phyloP scores from a whole-genome alignment of 108 stramenopile species.

The Nitzschia sp. region DNA sequence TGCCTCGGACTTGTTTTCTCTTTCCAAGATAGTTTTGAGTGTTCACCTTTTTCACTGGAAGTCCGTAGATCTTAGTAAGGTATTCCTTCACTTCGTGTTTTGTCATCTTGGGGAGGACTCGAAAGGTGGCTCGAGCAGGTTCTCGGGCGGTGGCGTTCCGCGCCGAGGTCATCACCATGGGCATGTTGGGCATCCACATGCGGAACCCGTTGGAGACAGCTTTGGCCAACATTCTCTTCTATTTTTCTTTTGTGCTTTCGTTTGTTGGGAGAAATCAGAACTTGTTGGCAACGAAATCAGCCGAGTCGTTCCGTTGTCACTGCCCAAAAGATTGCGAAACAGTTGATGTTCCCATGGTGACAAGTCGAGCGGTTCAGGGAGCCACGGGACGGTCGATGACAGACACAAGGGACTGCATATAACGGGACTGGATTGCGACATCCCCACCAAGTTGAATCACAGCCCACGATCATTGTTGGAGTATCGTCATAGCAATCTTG shows the following conservation, averaged over 20 bases:
- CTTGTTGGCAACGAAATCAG: too few relatives aligned
- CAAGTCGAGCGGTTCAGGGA: too few relatives aligned
- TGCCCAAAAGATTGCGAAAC: too few relatives aligned
- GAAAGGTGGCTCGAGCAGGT: slow-evolving; percentile 77
- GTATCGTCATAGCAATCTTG: too few relatives aligned
- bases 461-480: too few relatives aligned
- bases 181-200: slow-evolving; percentile 89
- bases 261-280: too few relatives aligned
- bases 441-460: too few relatives aligned
- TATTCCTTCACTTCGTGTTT: slow-evolving; percentile 95
- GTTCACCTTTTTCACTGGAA: slow-evolving; percentile 85
- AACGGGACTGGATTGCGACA: too few relatives aligned
- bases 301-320: background rate
- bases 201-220: slow-evolving; percentile 41
- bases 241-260: background rate
- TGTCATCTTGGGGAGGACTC: slow-evolving; percentile 88
- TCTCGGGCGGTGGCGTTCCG: slow-evolving; percentile 56
- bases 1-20: slow-evolving; percentile 68
- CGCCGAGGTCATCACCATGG: slow-evolving; percentile 73
- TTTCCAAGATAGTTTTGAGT: slow-evolving; percentile 84
- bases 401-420: too few relatives aligned
- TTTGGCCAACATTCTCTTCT: slow-evolving; percentile 30
- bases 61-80: slow-evolving; percentile 86
- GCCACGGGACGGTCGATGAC: too few relatives aligned
- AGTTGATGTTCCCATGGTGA: too few relatives aligned